Evolutionary conservation across 352 stramenopile genomes (phyloP).

Genomic region (Pelagophyceae sp.): DNA sequence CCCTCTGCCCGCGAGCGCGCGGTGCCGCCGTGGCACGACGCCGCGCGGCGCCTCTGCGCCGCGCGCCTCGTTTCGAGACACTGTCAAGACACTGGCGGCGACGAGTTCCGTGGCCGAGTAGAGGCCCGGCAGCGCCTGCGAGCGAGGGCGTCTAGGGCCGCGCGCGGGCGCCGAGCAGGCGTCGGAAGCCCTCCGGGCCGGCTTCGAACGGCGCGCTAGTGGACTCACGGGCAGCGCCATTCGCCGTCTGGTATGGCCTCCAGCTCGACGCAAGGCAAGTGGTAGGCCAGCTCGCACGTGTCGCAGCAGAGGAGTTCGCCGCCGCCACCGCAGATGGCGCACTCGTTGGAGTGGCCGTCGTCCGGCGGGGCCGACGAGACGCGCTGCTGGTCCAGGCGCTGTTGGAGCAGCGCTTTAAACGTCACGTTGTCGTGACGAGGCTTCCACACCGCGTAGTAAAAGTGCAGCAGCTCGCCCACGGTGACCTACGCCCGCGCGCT

Average conservation of each 20-base stretch:
- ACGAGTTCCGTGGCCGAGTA: no score
- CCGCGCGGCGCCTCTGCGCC: no score
- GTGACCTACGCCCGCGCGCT: no score
- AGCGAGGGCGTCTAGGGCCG: no score
- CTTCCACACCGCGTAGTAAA: constrained; percentile 7
- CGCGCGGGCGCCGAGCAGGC: no score
- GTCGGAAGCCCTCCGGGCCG: no score
- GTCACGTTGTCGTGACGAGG: background rate
- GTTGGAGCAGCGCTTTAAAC: background rate
- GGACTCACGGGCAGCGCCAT: background rate
- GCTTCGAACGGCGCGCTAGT: no score
- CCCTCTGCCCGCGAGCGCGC: no score
- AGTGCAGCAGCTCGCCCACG: background rate
- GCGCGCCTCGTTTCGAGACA: no score
- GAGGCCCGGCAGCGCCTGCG: no score
- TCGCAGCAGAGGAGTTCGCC: constrained; percentile 24
- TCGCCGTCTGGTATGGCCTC: background rate
- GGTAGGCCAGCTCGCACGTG: constrained; percentile 6
- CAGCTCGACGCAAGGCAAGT: constrained; percentile 6
- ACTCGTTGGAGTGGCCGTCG: constrained; percentile 12
- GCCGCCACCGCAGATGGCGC: constrained; percentile 11
- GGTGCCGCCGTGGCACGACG: no score
- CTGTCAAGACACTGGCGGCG: no score
- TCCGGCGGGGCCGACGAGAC: background rate
- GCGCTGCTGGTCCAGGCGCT: background rate